phyloP scores from a whole-genome alignment of 352 stramenopile species.

The Aphanomyces invadans region DNA sequence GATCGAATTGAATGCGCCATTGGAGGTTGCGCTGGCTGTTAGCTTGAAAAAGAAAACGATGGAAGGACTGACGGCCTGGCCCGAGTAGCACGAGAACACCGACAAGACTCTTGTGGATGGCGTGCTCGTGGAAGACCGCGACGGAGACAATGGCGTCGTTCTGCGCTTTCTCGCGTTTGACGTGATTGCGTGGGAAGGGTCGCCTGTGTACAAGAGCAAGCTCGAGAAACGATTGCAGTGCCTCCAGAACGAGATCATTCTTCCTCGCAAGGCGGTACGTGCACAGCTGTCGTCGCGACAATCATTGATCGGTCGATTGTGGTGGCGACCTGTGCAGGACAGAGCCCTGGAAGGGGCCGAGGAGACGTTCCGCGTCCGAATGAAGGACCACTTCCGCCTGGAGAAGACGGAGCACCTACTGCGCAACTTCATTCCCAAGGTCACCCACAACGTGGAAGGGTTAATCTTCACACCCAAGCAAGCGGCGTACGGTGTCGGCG shows the following conservation, averaged over 20 bases:
- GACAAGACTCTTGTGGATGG: conserved; percentile 82
- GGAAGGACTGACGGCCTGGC: neutral
- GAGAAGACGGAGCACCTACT: conserved; percentile 81
- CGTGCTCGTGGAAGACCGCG: conserved; percentile 79
- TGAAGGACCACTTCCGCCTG: conserved; percentile 85
- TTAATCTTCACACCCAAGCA: conserved; percentile 82
- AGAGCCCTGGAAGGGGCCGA: conserved; percentile 62
- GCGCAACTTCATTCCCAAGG: conserved; percentile 77
- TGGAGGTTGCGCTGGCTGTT: neutral
- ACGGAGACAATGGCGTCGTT: conserved; percentile 67
- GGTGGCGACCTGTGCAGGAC: conserved; percentile 34
- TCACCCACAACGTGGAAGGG: conserved; percentile 81
- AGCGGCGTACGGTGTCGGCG: conserved; percentile 75
- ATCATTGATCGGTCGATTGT: neutral
- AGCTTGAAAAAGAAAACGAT: neutral
- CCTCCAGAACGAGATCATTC: conserved; percentile 84
- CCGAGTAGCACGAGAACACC: conserved; percentile 27
- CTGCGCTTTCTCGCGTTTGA: conserved; percentile 74
- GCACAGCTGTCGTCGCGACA: neutral
- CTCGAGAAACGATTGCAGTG: conserved; percentile 81
- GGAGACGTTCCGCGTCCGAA: conserved; percentile 82
- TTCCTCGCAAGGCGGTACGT: conserved; percentile 75
- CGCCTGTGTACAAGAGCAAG: conserved; percentile 79
- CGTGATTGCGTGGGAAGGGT: conserved; percentile 70
- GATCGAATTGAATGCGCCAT: too few species aligned